Evolutionary conservation across 495 filamentous ascomycete genomes (phyloP).

Genomic region (Cryomyces antarcticus): DNA sequence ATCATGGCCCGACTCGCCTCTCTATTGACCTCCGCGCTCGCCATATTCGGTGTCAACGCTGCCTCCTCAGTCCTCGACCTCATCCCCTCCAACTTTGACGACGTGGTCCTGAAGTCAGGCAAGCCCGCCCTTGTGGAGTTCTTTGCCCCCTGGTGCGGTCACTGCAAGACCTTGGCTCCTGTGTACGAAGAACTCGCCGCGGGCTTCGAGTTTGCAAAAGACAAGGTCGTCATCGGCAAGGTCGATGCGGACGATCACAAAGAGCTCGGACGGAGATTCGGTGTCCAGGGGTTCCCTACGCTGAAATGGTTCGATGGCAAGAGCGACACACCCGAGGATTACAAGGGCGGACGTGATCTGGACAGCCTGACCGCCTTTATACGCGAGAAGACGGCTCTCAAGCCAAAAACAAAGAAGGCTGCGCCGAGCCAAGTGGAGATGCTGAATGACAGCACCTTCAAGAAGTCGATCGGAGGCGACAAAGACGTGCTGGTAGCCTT

Average conservation of each 20-base stretch:
- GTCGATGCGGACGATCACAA: conserved; percentile 88
- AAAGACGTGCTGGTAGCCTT: conserved; percentile 92
- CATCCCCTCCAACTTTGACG: conserved; percentile 73
- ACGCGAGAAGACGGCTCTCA: conserved; percentile 69
- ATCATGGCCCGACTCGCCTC: conserved; percentile 3
- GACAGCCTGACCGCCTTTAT: conserved; percentile 70
- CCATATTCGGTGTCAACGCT: conserved; percentile 6
- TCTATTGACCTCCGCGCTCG: conserved; percentile 1
- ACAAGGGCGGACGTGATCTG: conserved; percentile 69
- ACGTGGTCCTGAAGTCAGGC: conserved; percentile 68
- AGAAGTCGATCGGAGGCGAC: conserved; percentile 55
- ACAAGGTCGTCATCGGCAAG: conserved; percentile 81
- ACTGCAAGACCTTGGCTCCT: conserved; percentile 94
- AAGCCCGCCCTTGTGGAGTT: conserved; percentile 97
- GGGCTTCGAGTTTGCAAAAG: conserved; percentile 46
- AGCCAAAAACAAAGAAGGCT: conserved; percentile 48
- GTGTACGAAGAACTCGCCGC: conserved; percentile 83
- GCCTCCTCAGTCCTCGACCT: conserved; percentile 51
- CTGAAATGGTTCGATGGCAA: conserved; percentile 98
- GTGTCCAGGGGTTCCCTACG: conserved; percentile 86
- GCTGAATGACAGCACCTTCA: conserved; percentile 64
- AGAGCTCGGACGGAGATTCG: conserved; percentile 61
- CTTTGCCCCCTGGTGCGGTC: conserved; percentile 97
- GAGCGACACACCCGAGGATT: conserved; percentile 69
- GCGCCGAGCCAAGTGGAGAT: conserved; percentile 54